Evolutionary conservation across 805 yeast genomes (phyloP), one percentile per base, ranked within the genome.

Genomic region (Saccharomycopsis amapae): DNA sequence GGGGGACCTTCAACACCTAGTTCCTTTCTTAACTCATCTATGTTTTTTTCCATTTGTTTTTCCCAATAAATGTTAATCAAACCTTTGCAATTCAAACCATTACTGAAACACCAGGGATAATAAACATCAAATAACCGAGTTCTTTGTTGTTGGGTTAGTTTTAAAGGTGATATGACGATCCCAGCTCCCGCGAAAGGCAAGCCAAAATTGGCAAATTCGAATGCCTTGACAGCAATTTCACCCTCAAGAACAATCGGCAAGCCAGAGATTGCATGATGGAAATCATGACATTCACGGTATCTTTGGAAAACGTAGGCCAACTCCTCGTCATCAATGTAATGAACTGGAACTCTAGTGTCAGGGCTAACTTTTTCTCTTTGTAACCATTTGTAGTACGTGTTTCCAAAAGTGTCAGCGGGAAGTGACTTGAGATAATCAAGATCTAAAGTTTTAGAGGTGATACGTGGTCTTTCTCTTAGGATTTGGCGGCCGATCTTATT

Each of bases 121-220:
- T 85, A 90, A 10, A 82, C 75, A 31, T 76, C 75, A 48, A 75
- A 66, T 52, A 90, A 70, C 41, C 89, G 67, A 45, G 72, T 64
- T 48, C 79, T 77, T 56, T 86, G 88, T 42, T 72, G 67, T 2
- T 71, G 63, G 45, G 75, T 79, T 48, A 90, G 71, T 50, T 89
- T 75, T 56, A 83, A 72, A 1, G 96, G 96, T 3, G 96, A 96
- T 53, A 87, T 75, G n/a, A 85, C 55, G 0, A 95, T 89, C 0
- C 96, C 97, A 42, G 93, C 61, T 0, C 96, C 95, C 2, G 96
- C 88, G 94, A 90, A 89, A 12, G 97, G 97, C 38, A 93, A 77
- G 3, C 95, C 94, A 49, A 90, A 75, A 61, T 93, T 90, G 58
- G 93, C 82, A 57, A 81, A 94, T 62, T 90, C 98, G 55, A 93